Percentiles rank a stretch among this genome's conserved stretches.
Conservation (phyloP, 179 eudicot genomes). For the Silene noctiflora region DNA sequence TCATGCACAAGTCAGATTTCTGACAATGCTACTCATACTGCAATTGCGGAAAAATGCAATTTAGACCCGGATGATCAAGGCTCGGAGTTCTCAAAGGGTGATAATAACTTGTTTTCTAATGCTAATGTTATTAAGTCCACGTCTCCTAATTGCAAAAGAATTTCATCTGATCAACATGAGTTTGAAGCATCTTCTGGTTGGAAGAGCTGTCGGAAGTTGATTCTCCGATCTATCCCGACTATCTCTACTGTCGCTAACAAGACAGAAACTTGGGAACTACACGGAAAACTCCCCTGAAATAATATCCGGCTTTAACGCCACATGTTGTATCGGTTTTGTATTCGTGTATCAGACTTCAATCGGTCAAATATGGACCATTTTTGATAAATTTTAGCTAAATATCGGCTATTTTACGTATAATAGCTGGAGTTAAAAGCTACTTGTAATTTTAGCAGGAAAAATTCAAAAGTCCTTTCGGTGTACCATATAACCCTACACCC, state of each 20-base stretch:
- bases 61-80: slow-evolving; percentile 33
- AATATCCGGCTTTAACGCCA: background rate
- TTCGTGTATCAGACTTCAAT: no score
- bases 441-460: no score
- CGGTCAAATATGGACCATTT: no score
- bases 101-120: slow-evolving; percentile 12
- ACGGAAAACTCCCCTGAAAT: slow-evolving; percentile 14
- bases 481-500: no score
- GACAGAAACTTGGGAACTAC: slow-evolving; percentile 4
- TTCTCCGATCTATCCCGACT: slow-evolving; percentile 45
- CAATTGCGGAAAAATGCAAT: slow-evolving; percentile 22
- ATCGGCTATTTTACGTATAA: no score
- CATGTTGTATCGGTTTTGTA: background rate
- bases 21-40: slow-evolving; percentile 10
- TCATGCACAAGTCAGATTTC: slow-evolving; percentile 22
- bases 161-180: slow-evolving; percentile 35
- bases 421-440: no score
- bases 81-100: slow-evolving; percentile 22
- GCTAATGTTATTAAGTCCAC: slow-evolving; percentile 30
- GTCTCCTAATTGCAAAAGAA: slow-evolving; percentile 45
- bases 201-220: slow-evolving; percentile 53
- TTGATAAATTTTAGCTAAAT: no score
- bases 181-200: slow-evolving; percentile 31
- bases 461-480: no score
- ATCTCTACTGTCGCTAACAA: slow-evolving; percentile 26